A percentile compares a stretch with the other conserved stretches of the same genome.
phyloP scores from a whole-genome alignment of 2,329 filamentous ascomycete species.

The Fusarium austroafricanum region DNA sequence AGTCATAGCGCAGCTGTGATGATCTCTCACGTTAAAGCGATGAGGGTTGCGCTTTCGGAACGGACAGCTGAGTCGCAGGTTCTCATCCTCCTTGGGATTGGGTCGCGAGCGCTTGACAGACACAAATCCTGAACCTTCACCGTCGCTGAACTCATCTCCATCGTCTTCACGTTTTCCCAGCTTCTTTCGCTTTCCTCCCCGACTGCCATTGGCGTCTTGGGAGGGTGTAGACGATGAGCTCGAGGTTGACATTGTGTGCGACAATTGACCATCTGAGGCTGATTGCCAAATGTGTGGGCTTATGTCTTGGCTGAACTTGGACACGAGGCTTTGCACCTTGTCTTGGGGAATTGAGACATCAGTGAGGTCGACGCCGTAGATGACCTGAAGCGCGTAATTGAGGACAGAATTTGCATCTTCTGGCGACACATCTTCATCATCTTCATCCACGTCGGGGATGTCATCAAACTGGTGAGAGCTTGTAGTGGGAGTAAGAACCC shows the following conservation, averaged over 20 bases:
- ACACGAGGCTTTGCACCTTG: slow-evolving; percentile 48
- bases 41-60: slow-evolving; percentile 59
- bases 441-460: slow-evolving; percentile 8
- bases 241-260: slow-evolving; percentile 48
- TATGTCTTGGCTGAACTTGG: slow-evolving; percentile 51
- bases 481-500: slow-evolving; percentile 30
- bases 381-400: slow-evolving; percentile 52
- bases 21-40: slow-evolving; percentile 60
- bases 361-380: slow-evolving; percentile 53
- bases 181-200: slow-evolving; percentile 54
- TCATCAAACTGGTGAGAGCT: slow-evolving; percentile 15
- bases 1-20: slow-evolving; percentile 58
- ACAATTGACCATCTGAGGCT: slow-evolving; percentile 45
- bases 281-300: slow-evolving; percentile 50
- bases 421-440: slow-evolving; percentile 44
- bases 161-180: slow-evolving; percentile 47
- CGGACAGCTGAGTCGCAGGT: slow-evolving; percentile 56
- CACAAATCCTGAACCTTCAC: slow-evolving; percentile 47
- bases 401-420: slow-evolving; percentile 53
- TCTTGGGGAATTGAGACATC: slow-evolving; percentile 47
- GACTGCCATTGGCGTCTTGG: slow-evolving; percentile 42
- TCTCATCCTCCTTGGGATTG: slow-evolving; percentile 53
- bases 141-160: slow-evolving; percentile 52
- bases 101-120: slow-evolving; percentile 49
- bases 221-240: slow-evolving; percentile 50